Base-by-base conservation (phyloP, 1,139 yeast genomes). In the Debaryomyces subglobosus region DNA sequence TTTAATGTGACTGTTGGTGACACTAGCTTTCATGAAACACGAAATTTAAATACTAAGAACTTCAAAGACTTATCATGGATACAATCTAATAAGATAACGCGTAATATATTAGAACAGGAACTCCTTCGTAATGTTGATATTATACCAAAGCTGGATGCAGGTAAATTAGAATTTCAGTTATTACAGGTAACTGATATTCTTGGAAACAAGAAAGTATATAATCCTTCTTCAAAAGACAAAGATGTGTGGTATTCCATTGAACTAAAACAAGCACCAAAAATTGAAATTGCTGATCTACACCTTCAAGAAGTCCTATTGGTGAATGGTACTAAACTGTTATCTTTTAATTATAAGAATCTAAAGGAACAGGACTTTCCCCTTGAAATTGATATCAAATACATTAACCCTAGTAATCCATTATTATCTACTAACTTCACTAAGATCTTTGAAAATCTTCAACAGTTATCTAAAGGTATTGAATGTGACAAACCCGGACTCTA, bases 171-270 rank as follows among this genome's bases (percentile, higher is more conserved):
- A 34, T 90, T 88, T 60, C 82, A 82, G 44, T 75, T 92, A 39
- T 80, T 82, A 39, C 82, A 81, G 52, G 78, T 91, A 5, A 77
- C 77, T 8, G 97, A 92, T 65, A 87, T 86, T 1, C 72, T 89
- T 52, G 97, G 97, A 0, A 89, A 89, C 58, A 56, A 69, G 2
- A 79, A 84, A 48, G 77, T 79, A 48, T 89, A 84, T 57, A 77
- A 69, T 54, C 77, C 73, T 15, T 64, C 74, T 9, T 73, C 80
- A 2, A 72, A 67, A 41, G 74, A 74, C 39, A 63, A 73, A 42
- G 82, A 78, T 45, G 74, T 84, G 15, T 64, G 77, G 52, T 81
- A 80, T 55, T 73, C 74, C n/a, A 78, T 87, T 52, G 71, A 72
- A 16, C 80, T 89, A n/a, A 88, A 86, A 56, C 81, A 82, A 20